Evolutionary conservation across 2,329 filamentous ascomycete genomes (phyloP).

Genomic region (Diaporthe caulivora): DNA sequence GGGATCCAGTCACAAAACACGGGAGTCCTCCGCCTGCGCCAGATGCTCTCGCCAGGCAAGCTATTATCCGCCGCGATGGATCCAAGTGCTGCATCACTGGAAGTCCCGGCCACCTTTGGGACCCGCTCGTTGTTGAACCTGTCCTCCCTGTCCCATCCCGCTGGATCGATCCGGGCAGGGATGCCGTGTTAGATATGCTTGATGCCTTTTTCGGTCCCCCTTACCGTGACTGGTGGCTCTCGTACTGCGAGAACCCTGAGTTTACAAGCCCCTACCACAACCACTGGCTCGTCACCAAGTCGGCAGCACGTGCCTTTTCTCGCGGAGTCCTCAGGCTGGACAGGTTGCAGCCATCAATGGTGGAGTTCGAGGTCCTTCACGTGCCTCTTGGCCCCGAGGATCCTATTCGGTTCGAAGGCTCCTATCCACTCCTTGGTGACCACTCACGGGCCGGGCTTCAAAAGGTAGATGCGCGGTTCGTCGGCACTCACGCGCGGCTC

Average conservation of each 20-base stretch:
- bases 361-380: neutral
- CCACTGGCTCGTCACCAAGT: neutral
- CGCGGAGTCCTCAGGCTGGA: neutral
- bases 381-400: neutral
- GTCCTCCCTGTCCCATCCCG: neutral
- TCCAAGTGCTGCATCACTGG: neutral
- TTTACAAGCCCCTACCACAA: neutral
- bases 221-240: constrained; percentile 3
- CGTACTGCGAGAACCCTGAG: neutral
- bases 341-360: neutral
- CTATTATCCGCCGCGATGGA: constrained; percentile 3
- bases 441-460: neutral
- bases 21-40: neutral
- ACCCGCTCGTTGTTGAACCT: neutral
- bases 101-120: neutral
- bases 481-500: neutral
- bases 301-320: neutral
- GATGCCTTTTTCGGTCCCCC: neutral
- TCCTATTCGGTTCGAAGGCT: neutral
- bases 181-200: neutral
- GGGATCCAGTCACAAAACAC: neutral
- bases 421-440: neutral
- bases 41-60: neutral
- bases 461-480: neutral
- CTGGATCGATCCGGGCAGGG: neutral